These are phyloP conservation scores for Glycine soja DNA, from an alignment of 306 rosid species.

Conservation along the genomic window DNA sequence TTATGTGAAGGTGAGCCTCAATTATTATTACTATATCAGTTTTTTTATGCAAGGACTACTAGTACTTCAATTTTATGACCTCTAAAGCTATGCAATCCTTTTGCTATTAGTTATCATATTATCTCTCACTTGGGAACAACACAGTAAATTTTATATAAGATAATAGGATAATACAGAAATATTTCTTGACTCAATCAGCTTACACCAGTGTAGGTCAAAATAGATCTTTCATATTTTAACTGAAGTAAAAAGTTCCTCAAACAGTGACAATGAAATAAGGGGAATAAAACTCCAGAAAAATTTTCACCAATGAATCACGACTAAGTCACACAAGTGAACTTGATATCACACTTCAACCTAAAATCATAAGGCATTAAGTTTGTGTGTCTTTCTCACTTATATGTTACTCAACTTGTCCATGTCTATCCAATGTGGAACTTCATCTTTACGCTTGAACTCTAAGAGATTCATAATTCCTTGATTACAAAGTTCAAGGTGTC, in stretches of 20 bases:
- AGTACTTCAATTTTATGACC: neutral
- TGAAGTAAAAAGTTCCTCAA: neutral
- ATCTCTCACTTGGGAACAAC: neutral
- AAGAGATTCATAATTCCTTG: neutral
- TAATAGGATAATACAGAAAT: neutral
- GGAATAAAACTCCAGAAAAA: too few species aligned
- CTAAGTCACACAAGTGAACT: too few species aligned
- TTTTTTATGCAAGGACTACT: neutral
- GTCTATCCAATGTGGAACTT: too few species aligned
- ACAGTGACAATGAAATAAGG: neutral
- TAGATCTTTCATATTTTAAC: neutral
- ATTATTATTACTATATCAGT: neutral
- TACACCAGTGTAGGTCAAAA: neutral
- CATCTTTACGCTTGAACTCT: too few species aligned
- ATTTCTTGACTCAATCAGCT: neutral
- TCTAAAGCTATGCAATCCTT: neutral
- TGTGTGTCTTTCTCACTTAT: too few species aligned
- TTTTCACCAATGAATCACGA: too few species aligned
- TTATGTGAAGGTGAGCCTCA: conserved; percentile 66
- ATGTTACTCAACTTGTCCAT: too few species aligned
- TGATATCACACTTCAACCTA: too few species aligned
- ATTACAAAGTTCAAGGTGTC: neutral
- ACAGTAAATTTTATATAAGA: neutral
- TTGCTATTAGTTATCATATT: neutral
- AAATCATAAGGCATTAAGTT: too few species aligned